Evolutionary conservation across 2,329 filamentous ascomycete genomes (phyloP), one percentile per base, ranked within the genome.

Genomic region (Penicillium sp.): DNA sequence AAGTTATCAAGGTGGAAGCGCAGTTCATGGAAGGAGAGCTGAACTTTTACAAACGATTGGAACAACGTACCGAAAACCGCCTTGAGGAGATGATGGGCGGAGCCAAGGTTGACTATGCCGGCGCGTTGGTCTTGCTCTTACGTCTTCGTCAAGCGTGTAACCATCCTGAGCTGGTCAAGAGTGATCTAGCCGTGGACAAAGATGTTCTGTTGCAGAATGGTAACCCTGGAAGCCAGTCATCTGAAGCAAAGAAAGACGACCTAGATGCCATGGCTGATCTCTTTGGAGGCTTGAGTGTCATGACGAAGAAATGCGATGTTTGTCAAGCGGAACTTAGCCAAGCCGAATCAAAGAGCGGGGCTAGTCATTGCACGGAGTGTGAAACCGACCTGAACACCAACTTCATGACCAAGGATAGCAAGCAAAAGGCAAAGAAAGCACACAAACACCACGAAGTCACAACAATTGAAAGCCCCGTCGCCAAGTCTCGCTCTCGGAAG

Each of bases 71-170:
- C 11, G 91, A 98, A 72, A 87, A 88, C 70, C 92, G 91, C 67
- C 84, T 99, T 50, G 87, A 96, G 67, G 85, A 88, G 72, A 96
- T 98, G 89, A 93, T 96, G 87, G 86, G 85, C 50, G 88, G 86
- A 7, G 86, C 82, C 27, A 87, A 91, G 69, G 80, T 93, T 53
- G 96, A 92, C 77, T 98, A 98, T 71, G 93, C 96, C 57, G 96
- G 92, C 67, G 95, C 95, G 19, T 85, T 99, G 69, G 93, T 96
- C 13, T 80, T 99, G 59, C 84, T 99, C n/a, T 80, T 99, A 55
- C 88, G 95, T 39, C 81, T 99, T 59, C 85, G 95, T 58, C 95
- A 99, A 74, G 91, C 92, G 21, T 99, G 95, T 75, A 96, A 99
- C 69, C 95, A 99, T 72, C 92, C 93, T 0, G 88, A 92, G 63